Evolutionary conservation across 1,139 yeast species (phyloP), one percentile per base, ranked within the genome.

Genomic region (Lodderomyces jiufengensis): DNA sequence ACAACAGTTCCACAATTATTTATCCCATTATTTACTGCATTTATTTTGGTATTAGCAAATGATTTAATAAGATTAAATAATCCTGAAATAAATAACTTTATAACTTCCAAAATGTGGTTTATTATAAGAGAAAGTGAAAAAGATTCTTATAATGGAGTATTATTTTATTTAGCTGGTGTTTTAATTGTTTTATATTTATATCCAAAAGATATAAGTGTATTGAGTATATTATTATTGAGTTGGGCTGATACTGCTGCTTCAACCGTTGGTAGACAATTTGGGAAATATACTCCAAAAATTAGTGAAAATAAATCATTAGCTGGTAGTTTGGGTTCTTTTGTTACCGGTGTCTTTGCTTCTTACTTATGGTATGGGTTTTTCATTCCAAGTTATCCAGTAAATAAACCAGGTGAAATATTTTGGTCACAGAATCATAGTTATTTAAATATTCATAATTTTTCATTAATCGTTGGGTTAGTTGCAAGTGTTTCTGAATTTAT

Each of bases 191-290:
- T 87, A 50, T 48, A 70, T 2, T 56, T 78, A 12, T 81, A 79
- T 49, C 83, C 95, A 11, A 87, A 87, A 61, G 98, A 92, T 54
- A 79, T 92, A 34, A 70, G 82, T 1, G 66, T 90, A 18, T 70
- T 88, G 66, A 73, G 95, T 20, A 78, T 87, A 7, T 67, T 88
- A 46, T 66, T 92, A 39, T 73, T 92, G 45, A 84, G 96, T 54
- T 92, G 97, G 97, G 90, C 95, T 9, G 98, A 92, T 55, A 88
- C 97, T 8, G 94, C 97, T 5, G 98, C 98, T 2, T 86, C 97
- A 3, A 86, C 97, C 1, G 61, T 90, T 51, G 98, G 97, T 15
- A 73, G 97, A 47, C 74, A 73, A 36, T 87, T 66, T 57, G 97
- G 97, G 6, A 73, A 84, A 49, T 72, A 84, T 48, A 87, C 97